Base-by-base conservation (phyloP, 306 rosid genomes). In the Astragalus membranaceus region DNA sequence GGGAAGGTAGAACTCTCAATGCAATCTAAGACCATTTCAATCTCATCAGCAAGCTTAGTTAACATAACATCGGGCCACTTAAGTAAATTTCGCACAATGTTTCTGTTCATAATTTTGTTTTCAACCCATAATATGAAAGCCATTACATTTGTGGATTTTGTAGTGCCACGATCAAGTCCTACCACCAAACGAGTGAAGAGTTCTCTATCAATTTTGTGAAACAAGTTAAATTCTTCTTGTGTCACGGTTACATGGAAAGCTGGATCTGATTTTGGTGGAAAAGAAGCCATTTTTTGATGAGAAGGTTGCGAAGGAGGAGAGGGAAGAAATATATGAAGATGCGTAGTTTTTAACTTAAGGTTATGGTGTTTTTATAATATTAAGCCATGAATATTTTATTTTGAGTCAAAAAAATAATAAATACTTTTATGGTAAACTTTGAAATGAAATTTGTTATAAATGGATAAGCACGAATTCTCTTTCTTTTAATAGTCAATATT, bases 91-190 rank as follows among this genome's bases (percentile, higher is more conserved):
- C 30, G 30, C 0, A 88, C 51, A 15, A 79, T 10, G 33, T 52
- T 65, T 12, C 15, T 56, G 30, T 82, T 69, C 3, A 46, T 51
- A 4, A 55, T 65, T 0, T 13, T 33, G 0, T 58, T 73, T 30
- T 92, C 98, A 0, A 87, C 67, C 94, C 96, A 92, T 56, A 92
- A 26, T 78, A 90, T 69, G 12, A 92, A 72, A 2, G 86, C 87
- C 89, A 89, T 84, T 13, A 89, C 72, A 1, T 77, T 82, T 0
- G 74, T 67, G 1, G 89, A 79, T 56, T 78, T 77, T 0, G 79
- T 62, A 0, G 85, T 73, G n/a, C 86, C 89, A 0, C 85, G 91
- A 1, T 78, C 42, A 0, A 89, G 78, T 11, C 6, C 12, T n/a
- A 71, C 70, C 8, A 87, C 76, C 54, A 92, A 10, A 3, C 88